phyloP scores from a whole-genome alignment of 306 rosid genomes.

The Lathyrus tuberosus region DNA sequence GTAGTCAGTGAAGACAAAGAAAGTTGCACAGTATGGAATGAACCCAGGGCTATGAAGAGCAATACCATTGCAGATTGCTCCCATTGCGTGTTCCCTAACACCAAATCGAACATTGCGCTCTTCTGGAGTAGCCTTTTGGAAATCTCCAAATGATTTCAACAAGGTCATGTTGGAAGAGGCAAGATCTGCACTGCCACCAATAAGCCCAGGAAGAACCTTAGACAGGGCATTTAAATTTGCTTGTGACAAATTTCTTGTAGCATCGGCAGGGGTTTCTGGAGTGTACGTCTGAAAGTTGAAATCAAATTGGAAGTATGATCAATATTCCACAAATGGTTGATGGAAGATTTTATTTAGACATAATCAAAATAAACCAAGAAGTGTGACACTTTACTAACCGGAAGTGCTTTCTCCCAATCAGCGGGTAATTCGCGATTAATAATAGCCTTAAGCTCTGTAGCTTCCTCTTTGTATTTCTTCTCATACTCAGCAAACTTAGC shows the following conservation, averaged over 20 bases:
- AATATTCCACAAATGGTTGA: constrained; percentile 27
- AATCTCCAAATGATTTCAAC: constrained; percentile 83
- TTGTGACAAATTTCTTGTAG: constrained; percentile 93
- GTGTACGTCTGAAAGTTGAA: constrained; percentile 74
- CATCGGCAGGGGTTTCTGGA: constrained; percentile 89
- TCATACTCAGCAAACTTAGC: constrained; percentile 87
- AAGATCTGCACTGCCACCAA: constrained; percentile 99
- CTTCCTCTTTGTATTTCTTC: constrained; percentile 90
- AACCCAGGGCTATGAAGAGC: constrained; percentile 93
- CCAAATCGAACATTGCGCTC: constrained; percentile 97
- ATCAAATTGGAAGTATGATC: constrained; percentile 31
- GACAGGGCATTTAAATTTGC: constrained; percentile 82
- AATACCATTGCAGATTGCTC: constrained; percentile 91
- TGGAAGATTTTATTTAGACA: neutral
- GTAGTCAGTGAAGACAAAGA: constrained; percentile 98
- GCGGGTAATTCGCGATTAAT: constrained; percentile 73
- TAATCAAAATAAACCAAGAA: constrained; percentile 21
- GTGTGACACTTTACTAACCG: constrained; percentile 62
- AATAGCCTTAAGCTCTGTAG: constrained; percentile 77
- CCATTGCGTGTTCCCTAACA: constrained; percentile 97
- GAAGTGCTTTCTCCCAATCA: constrained; percentile 96
- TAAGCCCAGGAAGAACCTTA: constrained; percentile 84
- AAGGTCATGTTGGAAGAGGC: constrained; percentile 98
- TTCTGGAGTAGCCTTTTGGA: constrained; percentile 93
- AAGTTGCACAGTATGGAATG: constrained; percentile 95